Evolutionary conservation across 352 stramenopile species (phyloP).

Genomic region (Phytophthora fragariaefolia): DNA sequence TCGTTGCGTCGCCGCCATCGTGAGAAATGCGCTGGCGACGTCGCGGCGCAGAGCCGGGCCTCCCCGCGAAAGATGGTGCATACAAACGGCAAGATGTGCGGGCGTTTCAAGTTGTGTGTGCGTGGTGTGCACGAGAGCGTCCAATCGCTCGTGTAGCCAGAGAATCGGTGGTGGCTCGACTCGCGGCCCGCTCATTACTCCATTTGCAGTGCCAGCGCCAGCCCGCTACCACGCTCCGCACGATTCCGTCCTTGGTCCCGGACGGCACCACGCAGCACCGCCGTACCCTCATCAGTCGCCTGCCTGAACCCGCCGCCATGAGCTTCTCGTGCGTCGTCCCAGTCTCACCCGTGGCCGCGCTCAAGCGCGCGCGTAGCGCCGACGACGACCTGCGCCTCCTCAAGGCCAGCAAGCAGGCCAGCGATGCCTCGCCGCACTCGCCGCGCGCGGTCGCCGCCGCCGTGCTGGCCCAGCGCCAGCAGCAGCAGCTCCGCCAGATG

Average conservation of each 20-base stretch:
- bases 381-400: constrained; percentile 63
- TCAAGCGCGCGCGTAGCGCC: constrained; percentile 64
- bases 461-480: constrained; percentile 36
- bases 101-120: constrained; percentile 32
- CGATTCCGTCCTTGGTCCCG: constrained; percentile 23
- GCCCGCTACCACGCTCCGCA: constrained; percentile 1
- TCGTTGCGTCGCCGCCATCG: not conserved
- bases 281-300: too few species aligned
- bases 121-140: constrained; percentile 32
- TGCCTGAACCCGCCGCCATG: constrained; percentile 39
- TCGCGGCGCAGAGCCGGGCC: not conserved
- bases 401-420: constrained; percentile 69
- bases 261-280: too few species aligned
- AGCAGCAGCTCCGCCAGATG: constrained; percentile 30
- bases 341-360: constrained; percentile 45
- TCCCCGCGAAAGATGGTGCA: not conserved
- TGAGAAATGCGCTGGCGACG: constrained; percentile 2
- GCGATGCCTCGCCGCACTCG: constrained; percentile 57
- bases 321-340: constrained; percentile 66
- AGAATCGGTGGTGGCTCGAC: not conserved
- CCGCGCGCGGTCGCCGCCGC: constrained; percentile 33
- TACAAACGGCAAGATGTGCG: constrained; percentile 21
- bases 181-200: constrained; percentile 24
- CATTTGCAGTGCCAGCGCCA: constrained; percentile 19
- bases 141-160: constrained; percentile 39